These are phyloP conservation scores for Coniochaeta sp. DNA, from an alignment of 2,329 filamentous ascomycete species.

Conservation along the genomic window DNA sequence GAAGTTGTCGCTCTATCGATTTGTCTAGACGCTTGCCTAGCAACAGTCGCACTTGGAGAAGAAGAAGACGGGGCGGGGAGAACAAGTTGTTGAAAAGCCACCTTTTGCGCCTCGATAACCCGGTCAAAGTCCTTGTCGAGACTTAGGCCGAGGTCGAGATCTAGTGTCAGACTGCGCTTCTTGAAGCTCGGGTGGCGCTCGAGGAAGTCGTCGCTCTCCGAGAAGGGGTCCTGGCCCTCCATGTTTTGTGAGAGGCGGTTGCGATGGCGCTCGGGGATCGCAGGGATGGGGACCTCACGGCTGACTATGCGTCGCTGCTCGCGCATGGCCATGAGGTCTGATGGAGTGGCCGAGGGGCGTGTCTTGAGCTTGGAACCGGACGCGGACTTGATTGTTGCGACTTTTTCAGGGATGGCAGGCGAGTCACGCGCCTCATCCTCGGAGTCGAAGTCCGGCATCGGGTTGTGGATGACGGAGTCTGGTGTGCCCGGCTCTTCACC, in stretches of 20 bases:
- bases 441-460: conserved; percentile 36
- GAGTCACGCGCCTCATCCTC: conserved; percentile 38
- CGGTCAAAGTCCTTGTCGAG: conserved; percentile 90
- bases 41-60: conserved; percentile 1
- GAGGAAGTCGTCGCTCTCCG: conserved; percentile 33
- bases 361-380: conserved; percentile 83
- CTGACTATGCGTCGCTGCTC: conserved; percentile 81
- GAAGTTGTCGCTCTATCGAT: neutral
- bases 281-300: conserved; percentile 58
- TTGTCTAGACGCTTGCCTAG: conserved; percentile 39
- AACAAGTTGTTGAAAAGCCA: conserved; percentile 44
- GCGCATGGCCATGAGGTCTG: conserved; percentile 77
- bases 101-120: conserved; percentile 96
- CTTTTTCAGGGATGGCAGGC: conserved; percentile 66
- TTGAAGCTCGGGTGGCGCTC: conserved; percentile 67
- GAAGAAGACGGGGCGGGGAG: neutral
- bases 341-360: conserved; percentile 76
- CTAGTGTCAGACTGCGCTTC: conserved; percentile 73
- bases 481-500: conserved; percentile 65
- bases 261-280: conserved; percentile 53
- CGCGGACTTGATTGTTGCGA: conserved; percentile 78
- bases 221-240: conserved; percentile 27
- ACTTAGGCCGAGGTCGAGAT: conserved; percentile 76
- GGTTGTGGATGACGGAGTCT: conserved; percentile 83
- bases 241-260: conserved; percentile 44